Conservation (phyloP, 73 alveolate species). For the Breviolum minutum region DNA sequence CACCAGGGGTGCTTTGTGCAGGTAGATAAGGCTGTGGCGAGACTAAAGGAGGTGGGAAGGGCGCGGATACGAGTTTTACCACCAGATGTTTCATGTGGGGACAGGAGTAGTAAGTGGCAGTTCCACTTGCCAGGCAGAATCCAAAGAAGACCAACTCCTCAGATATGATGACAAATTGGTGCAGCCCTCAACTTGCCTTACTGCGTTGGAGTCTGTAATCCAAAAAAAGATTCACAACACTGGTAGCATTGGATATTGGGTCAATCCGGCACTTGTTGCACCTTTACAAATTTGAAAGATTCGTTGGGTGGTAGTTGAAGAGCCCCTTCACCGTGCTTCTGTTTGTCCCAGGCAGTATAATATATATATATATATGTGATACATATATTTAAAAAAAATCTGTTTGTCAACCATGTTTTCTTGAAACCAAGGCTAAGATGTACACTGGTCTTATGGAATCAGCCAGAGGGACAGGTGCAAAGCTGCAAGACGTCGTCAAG, state of each 20-base stretch:
- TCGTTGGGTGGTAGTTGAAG: too few species aligned
- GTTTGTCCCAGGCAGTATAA: background rate
- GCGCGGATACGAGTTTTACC: background rate
- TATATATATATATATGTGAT: background rate
- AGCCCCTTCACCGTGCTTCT: too few species aligned
- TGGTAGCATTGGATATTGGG: too few species aligned
- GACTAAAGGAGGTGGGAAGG: constrained; percentile 1
- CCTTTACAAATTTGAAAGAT: background rate
- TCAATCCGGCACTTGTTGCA: background rate
- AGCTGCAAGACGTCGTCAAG: constrained; percentile 51
- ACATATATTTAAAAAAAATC: too few species aligned
- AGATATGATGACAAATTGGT: constrained; percentile 76
- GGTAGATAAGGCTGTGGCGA: constrained; percentile 11
- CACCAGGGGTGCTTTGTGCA: background rate
- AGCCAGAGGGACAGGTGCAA: constrained; percentile 75
- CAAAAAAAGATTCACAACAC: background rate
- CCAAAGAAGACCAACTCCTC: constrained; percentile 24
- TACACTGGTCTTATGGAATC: constrained; percentile 94
- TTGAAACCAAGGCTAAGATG: constrained; percentile 47
- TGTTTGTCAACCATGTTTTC: background rate
- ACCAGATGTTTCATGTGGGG: background rate
- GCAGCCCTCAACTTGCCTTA: background rate
- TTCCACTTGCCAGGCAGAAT: constrained; percentile 38
- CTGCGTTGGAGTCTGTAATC: background rate
- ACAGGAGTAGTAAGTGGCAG: background rate